A percentile compares a stretch with the other conserved stretches of the same genome.
Evolutionary conservation across 305 asterid genomes (phyloP).

Genomic region (Ilex paraguariensis): DNA sequence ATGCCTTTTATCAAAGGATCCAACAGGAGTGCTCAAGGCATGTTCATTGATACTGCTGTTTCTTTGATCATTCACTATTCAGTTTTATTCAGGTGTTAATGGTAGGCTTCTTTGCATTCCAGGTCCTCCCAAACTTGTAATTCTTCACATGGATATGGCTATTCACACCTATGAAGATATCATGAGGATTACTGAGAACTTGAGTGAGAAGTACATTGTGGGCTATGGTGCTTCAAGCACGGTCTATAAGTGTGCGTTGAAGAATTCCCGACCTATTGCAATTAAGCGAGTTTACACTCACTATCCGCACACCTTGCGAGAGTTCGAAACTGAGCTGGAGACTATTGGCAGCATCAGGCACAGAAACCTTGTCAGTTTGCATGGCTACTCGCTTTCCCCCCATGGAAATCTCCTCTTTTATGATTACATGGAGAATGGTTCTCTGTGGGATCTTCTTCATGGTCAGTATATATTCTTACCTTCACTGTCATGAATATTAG

Average conservation of each 20-base stretch:
- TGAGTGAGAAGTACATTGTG: slow-evolving; percentile 80
- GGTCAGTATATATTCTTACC: slow-evolving; percentile 36
- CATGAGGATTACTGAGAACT: slow-evolving; percentile 84
- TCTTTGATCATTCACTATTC: background rate
- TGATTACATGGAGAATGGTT: slow-evolving; percentile 96
- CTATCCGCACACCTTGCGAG: slow-evolving; percentile 50
- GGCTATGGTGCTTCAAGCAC: slow-evolving; percentile 98
- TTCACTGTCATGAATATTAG: background rate
- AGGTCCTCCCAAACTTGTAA: slow-evolving; percentile 78
- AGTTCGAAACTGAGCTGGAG: slow-evolving; percentile 91
- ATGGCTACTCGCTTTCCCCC: slow-evolving; percentile 84
- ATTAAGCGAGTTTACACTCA: slow-evolving; percentile 86
- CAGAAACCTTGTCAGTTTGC: slow-evolving; percentile 91
- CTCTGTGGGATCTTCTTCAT: slow-evolving; percentile 99
- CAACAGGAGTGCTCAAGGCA: slow-evolving; percentile 46
- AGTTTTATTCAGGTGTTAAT: background rate
- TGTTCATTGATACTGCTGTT: background rate
- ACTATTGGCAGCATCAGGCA: slow-evolving; percentile 91
- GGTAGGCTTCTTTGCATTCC: background rate
- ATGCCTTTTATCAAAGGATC: slow-evolving; percentile 49
- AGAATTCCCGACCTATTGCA: slow-evolving; percentile 89
- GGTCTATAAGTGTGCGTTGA: slow-evolving; percentile 83
- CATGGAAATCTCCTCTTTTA: slow-evolving; percentile 90
- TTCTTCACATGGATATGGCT: slow-evolving; percentile 97
- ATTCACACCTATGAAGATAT: slow-evolving; percentile 91